Percentiles rank a stretch among this genome's conserved stretches.
phyloP scores from a whole-genome alignment of 2,329 filamentous ascomycete genomes.

The Colletotrichum salicis region DNA sequence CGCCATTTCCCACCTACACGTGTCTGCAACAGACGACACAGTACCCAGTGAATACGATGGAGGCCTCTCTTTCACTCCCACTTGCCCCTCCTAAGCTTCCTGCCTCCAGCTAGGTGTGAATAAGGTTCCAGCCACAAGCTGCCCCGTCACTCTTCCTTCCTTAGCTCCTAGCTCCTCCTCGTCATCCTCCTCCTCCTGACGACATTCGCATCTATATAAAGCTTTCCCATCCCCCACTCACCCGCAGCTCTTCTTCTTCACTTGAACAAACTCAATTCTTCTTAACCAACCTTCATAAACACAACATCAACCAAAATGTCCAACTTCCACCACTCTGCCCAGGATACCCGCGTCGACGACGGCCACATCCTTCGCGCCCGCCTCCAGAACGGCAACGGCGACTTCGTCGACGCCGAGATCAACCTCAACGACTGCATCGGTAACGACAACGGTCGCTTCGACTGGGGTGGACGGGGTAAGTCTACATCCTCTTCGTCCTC shows the following conservation, averaged over 20 bases:
- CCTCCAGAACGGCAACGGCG: constrained; percentile 53
- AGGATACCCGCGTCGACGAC: constrained; percentile 60
- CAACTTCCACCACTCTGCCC: constrained; percentile 59
- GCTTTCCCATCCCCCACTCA: background rate
- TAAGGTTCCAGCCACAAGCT: background rate
- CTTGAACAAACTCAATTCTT: background rate
- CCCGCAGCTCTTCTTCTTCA: background rate
- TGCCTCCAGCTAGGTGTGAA: background rate
- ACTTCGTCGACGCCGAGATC: constrained; percentile 55
- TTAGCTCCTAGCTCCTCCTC: background rate
- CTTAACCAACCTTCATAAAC: background rate
- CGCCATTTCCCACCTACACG: constrained; percentile 30
- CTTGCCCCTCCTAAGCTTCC: background rate
- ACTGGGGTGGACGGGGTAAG: constrained; percentile 53
- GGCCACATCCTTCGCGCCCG: constrained; percentile 58
- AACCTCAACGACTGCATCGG: constrained; percentile 62
- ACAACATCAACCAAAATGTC: constrained; percentile 48
- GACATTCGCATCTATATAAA: background rate
- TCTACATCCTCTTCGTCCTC: background rate
- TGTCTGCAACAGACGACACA: constrained; percentile 6
- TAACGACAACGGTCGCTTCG: constrained; percentile 61
- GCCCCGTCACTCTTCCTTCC: background rate
- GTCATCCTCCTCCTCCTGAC: background rate
- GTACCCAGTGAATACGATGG: constrained; percentile 19
- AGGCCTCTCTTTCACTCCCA: constrained; percentile 27